Base-by-base conservation (phyloP, 805 yeast species). In the Wickerhamomyces ciferrii region DNA sequence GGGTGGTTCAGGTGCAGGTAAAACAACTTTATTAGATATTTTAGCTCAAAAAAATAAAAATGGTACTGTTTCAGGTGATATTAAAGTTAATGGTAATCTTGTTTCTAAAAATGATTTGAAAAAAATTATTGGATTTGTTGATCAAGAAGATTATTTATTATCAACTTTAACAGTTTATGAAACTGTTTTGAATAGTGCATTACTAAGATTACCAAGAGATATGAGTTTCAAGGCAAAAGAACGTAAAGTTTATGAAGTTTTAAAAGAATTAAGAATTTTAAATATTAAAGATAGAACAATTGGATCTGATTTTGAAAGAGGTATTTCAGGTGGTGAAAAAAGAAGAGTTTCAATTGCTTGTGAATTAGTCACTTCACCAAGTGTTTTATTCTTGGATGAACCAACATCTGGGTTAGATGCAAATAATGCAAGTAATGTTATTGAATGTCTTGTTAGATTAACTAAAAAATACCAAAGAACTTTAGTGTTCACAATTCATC, bases 1-100 rank as follows among this genome's bases (percentile, higher is more conserved):
- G 96, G 99, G 99, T 39, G 97, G 97, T 1, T 91, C 97, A 0
- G 99, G 99, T 43, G 98, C 99, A 14, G 99, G 99, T 44, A 94
- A 94, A 62, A 92, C 99, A 1, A 92, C 99, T 0, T 68, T 94
- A 39, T 69, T 94, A 43, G 99, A 94, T 60, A 90, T 94, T 48
- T 69, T 94, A 46, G 98, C 98, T 0, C 86, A 84, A 41, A 94
- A 92, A 61, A 78, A 82, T 60, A 94, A 92, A 60, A 75, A 82
- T 31, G 99, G 99, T 2, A 51, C 53, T 1, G 74, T 80, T 10
- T 54, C 70, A 1, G 97, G 97, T n/a, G 60, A 69, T 2, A 78
- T 92, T 13, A 78, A 73, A 54, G 78, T 90, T 20, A 94, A 94
- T 63, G 98, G 98, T 2, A 76, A 77, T 49, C 52, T 52, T 8